Evolutionary conservation across 176 grass and related monocot genomes (phyloP), one percentile per base, ranked within the genome.

Genomic region (Melocanna baccifera): DNA sequence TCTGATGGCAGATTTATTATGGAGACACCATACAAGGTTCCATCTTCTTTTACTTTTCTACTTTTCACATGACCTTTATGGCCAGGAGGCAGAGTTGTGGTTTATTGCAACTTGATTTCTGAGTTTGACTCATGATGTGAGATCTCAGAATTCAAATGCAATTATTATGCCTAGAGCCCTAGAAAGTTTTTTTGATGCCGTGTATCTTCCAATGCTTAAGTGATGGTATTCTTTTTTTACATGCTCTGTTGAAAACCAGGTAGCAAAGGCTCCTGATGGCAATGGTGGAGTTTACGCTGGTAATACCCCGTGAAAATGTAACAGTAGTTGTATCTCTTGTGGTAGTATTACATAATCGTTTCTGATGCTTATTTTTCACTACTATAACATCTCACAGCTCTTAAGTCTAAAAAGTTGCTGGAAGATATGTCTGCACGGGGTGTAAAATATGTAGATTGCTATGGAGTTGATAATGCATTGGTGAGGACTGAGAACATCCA

Each of bases 261-360:
- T 99, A 73, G 89, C 96, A 18, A 96, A 89, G 86, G 96, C 96
- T 86, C 96, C 96, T 92, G 96, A 99, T 84, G 96, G 96, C 62
- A 99, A 99, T 89, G 96, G 96, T 69, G 96, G 96, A 75, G 79
- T 99, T 66, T 99, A 99, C 87, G 86, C 93, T 34, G 93, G 96
- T 99, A 98, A 89, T 87, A 18, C 8, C 40, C 12, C 19, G 59
- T 80, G 76, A 75, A 77, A 16, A 40, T 69, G 37, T 3, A 65
- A 30, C 15, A 50, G 19, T 41, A 26, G 2, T 62, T 51, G 23
- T 51, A 2, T 72, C 48, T 53, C 71, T 59, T 61, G 18, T 36
- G 52, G 41, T 72, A 14, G 10, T 81, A 58, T 26, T 71, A 6
- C 26, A 52, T 43, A 67, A 37, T 68, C 68, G 10, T 87, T 22